Evolutionary conservation across 768 basidiomycete species (phyloP).

Genomic region (Suillus subaureus): DNA sequence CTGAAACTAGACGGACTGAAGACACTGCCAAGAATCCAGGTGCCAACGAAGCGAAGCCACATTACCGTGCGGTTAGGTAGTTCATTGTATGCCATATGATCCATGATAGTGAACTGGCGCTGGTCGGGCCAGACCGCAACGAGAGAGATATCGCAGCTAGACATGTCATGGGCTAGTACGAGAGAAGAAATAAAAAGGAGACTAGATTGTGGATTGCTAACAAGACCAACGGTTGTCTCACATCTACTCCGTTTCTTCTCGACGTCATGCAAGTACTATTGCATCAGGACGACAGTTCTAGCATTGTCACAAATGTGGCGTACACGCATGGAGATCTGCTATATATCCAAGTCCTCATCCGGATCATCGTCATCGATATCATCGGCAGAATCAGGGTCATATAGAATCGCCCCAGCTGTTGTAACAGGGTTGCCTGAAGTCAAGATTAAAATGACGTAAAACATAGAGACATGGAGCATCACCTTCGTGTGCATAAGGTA

Average conservation of each 20-base stretch:
- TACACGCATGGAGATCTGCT: constrained; percentile 10
- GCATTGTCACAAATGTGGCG: not conserved
- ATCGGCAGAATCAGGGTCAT: constrained; percentile 92
- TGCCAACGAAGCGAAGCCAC: constrained; percentile 3
- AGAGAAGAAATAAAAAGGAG: too few species aligned
- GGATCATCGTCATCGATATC: constrained; percentile 97
- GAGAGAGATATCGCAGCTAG: constrained; percentile 6
- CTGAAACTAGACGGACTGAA: constrained; percentile 2
- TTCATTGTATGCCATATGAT: not conserved
- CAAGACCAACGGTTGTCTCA: not conserved
- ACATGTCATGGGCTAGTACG: not conserved
- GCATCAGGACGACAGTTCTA: not conserved
- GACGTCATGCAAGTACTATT: constrained; percentile 2
- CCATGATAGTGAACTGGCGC: not conserved
- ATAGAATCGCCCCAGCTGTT: constrained; percentile 61
- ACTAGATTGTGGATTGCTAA: not conserved
- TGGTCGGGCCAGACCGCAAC: constrained; percentile 8
- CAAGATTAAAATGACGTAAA: constrained; percentile 1
- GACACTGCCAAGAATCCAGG: constrained; percentile 2
- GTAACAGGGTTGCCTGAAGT: constrained; percentile 36
- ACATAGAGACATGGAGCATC: constrained; percentile 9
- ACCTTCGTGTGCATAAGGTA: constrained; percentile 93
- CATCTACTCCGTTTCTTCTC: not conserved
- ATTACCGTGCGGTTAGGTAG: not conserved
- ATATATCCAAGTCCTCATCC: constrained; percentile 92